Conservation (phyloP, 768 basidiomycete species). For the Clavaria fumosa region DNA sequence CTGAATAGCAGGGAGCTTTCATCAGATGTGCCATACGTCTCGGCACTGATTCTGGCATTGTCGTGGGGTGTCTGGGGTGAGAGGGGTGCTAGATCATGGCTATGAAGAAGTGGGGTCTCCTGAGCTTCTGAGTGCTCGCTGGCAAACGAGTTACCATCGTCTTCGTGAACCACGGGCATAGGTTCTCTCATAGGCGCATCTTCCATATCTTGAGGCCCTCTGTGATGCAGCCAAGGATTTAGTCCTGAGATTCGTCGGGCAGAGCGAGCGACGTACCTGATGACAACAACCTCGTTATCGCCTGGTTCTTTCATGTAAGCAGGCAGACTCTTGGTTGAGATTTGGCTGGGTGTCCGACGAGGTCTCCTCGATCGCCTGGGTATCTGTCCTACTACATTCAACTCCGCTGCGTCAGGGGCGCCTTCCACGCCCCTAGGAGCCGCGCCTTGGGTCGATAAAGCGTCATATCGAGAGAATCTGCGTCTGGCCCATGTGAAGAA, state of each 20-base stretch:
- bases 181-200: slow-evolving; percentile 31
- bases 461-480: no score
- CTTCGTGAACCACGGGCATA: slow-evolving; percentile 25
- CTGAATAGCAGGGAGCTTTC: slow-evolving; percentile 18
- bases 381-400: no score
- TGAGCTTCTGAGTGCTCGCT: slow-evolving; percentile 26
- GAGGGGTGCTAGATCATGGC: slow-evolving; percentile 13
- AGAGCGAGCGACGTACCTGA: slow-evolving; percentile 21
- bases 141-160: slow-evolving; percentile 22
- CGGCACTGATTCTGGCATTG: slow-evolving; percentile 15
- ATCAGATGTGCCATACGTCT: slow-evolving; percentile 18
- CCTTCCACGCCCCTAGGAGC: no score
- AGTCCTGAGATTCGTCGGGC: background rate
- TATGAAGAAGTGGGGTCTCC: slow-evolving; percentile 27
- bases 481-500: no score
- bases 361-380: slow-evolving; percentile 30
- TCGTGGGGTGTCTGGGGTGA: slow-evolving; percentile 11
- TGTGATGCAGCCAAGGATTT: slow-evolving; percentile 12
- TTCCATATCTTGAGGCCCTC: slow-evolving; percentile 38
- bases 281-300: slow-evolving; percentile 65
- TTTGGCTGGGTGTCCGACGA: slow-evolving; percentile 60
- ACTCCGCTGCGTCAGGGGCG: no score
- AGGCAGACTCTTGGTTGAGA: slow-evolving; percentile 64
- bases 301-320: slow-evolving; percentile 77
- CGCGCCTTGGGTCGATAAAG: no score